These are phyloP conservation scores for Pseudonitzschia multiseries DNA, from an alignment of 108 stramenopile genomes.

Conservation along the genomic window DNA sequence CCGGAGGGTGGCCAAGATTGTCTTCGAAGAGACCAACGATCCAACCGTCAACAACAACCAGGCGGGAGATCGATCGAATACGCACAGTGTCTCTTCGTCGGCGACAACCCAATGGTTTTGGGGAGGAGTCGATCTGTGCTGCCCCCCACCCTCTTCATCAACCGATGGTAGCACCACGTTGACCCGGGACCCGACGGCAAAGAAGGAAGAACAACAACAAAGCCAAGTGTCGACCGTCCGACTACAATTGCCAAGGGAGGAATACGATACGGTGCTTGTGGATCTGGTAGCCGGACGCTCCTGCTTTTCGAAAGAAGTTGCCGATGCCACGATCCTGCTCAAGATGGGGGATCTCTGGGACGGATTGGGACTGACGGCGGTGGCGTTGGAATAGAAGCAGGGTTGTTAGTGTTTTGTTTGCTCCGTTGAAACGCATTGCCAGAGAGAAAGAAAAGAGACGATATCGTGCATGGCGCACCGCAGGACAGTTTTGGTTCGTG, in stretches of 20 bases:
- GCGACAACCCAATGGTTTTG: slow-evolving; percentile 47
- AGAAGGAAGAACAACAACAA: background rate
- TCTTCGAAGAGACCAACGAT: slow-evolving; percentile 43
- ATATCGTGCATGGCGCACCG: background rate
- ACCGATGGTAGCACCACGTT: background rate
- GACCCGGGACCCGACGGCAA: background rate
- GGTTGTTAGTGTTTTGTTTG: background rate
- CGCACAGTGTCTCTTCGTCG: slow-evolving; percentile 2
- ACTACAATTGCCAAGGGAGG: slow-evolving; percentile 25
- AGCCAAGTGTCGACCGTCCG: slow-evolving; percentile 26
- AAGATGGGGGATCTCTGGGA: slow-evolving; percentile 29
- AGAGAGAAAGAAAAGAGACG: background rate
- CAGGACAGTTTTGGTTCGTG: too few relatives aligned
- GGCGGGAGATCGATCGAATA: background rate
- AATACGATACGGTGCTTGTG: slow-evolving; percentile 26
- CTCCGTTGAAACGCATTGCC: background rate
- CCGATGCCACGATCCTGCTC: slow-evolving; percentile 41
- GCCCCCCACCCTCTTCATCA: slow-evolving; percentile 20
- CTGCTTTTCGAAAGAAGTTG: slow-evolving; percentile 24
- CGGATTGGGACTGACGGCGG: slow-evolving; percentile 28
- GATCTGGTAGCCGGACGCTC: slow-evolving; percentile 6
- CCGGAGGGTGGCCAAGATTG: slow-evolving; percentile 37
- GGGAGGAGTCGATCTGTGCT: slow-evolving; percentile 77
- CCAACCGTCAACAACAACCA: background rate
- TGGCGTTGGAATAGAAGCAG: slow-evolving; percentile 17